Evolutionary conservation across 768 basidiomycete genomes (phyloP).

Genomic region (Boletus barrowsii): DNA sequence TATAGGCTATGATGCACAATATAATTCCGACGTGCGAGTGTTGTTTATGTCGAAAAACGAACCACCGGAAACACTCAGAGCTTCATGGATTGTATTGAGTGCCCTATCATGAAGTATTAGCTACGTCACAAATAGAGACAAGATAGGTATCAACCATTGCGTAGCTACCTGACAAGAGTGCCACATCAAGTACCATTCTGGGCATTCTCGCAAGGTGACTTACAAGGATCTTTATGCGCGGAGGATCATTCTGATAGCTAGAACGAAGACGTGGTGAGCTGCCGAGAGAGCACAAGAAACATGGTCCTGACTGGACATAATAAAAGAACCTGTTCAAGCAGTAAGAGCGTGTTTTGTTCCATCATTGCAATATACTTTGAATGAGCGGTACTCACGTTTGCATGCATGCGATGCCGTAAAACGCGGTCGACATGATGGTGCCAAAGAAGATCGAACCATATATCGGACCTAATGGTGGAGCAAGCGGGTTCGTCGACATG

Average conservation of each 20-base stretch:
- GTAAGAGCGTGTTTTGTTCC: background rate
- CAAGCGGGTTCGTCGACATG: background rate
- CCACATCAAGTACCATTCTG: background rate
- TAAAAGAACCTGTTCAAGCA: too few relatives aligned
- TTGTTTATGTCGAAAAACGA: background rate
- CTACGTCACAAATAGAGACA: too few relatives aligned
- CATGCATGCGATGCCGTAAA: constrained; percentile 6
- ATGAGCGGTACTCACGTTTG: constrained; percentile 4
- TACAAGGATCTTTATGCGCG: background rate
- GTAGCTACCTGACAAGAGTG: background rate
- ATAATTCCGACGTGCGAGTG: background rate
- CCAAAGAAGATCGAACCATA: background rate
- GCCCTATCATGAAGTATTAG: background rate
- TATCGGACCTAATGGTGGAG: background rate
- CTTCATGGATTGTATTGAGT: constrained; percentile 5
- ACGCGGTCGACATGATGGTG: background rate
- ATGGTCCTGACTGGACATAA: background rate
- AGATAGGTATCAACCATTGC: background rate
- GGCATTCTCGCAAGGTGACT: background rate
- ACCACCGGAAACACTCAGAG: constrained; percentile 4
- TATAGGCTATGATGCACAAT: background rate
- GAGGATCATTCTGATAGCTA: background rate
- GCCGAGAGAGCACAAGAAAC: background rate
- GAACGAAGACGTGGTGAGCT: background rate
- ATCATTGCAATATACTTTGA: background rate